These are phyloP conservation scores for Pochonia chlamydosporia DNA, from an alignment of 2,329 filamentous ascomycete genomes.

Conservation along the genomic window DNA sequence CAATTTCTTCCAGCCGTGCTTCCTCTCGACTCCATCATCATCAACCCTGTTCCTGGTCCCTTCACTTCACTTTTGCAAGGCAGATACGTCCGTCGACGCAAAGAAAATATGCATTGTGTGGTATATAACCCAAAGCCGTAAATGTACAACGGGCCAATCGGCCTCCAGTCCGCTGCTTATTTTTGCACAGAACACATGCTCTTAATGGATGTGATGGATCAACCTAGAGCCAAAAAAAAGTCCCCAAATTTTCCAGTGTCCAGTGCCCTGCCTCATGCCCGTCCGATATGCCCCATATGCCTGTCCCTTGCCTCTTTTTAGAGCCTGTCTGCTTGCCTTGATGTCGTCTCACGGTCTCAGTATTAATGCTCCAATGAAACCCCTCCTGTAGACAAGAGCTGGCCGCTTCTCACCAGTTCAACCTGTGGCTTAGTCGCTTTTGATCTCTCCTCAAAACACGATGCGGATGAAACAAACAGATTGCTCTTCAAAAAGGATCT, in stretches of 20 bases:
- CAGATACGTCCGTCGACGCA: conserved; percentile 1
- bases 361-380: too few species aligned
- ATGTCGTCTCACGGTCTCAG: too few species aligned
- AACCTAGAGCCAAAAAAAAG: too few species aligned
- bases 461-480: not conserved
- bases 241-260: not conserved
- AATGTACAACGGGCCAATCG: conserved; percentile 6
- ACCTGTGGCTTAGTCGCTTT: not conserved
- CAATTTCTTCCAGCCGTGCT: too few species aligned
- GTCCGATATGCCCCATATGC: not conserved
- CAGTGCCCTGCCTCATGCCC: not conserved
- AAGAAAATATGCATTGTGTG: conserved; percentile 7
- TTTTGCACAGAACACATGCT: too few species aligned
- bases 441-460: too few species aligned
- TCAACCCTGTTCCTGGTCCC: too few species aligned
- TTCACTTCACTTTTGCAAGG: not conserved
- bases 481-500: not conserved
- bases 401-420: too few species aligned
- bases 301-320: not conserved
- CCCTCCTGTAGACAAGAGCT: too few species aligned
- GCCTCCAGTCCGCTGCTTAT: not conserved
- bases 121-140: conserved; percentile 1
- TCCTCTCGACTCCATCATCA: too few species aligned
- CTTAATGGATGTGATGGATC: too few species aligned
- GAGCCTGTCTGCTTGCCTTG: not conserved